A percentile compares a stretch with the other conserved stretches of the same genome.
phyloP scores from a whole-genome alignment of 768 basidiomycete genomes.

The Daedaleopsis nitida region DNA sequence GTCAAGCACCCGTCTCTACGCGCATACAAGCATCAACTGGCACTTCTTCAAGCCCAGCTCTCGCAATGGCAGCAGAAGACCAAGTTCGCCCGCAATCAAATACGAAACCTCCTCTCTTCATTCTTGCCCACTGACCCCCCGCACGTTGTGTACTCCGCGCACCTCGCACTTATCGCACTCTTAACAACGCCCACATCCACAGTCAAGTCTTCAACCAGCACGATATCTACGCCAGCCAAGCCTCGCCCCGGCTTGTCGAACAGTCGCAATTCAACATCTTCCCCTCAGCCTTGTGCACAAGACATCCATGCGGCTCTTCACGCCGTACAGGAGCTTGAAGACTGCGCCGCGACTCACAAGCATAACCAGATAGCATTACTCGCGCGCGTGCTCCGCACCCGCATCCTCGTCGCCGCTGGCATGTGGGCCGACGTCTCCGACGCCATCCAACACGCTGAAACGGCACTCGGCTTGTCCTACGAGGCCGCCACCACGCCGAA shows the following conservation, averaged over 20 bases:
- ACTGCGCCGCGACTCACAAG: constrained; percentile 30
- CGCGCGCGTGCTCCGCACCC: constrained; percentile 56
- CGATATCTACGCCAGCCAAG: neutral
- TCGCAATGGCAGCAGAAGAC: constrained; percentile 51
- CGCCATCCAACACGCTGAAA: constrained; percentile 53
- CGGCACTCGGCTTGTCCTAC: constrained; percentile 46
- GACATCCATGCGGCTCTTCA: constrained; percentile 32
- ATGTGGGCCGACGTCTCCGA: constrained; percentile 54
- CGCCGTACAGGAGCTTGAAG: constrained; percentile 37
- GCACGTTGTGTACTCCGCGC: constrained; percentile 52
- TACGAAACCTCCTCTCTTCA: constrained; percentile 57
- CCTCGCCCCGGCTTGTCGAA: constrained; percentile 7
- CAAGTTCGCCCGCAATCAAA: constrained; percentile 60
- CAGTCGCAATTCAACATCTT: constrained; percentile 13
- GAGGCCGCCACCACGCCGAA: constrained; percentile 24
- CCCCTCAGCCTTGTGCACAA: constrained; percentile 21
- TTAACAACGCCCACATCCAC: constrained; percentile 38
- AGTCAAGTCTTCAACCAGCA: constrained; percentile 8
- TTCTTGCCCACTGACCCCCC: constrained; percentile 50
- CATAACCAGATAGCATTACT: constrained; percentile 52
- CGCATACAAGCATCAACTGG: constrained; percentile 58
- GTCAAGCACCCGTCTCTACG: constrained; percentile 65
- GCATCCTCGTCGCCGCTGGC: constrained; percentile 54
- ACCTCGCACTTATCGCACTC: constrained; percentile 56
- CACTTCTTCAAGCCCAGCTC: constrained; percentile 63